Conservation (phyloP, 495 filamentous ascomycete species). For the Neurospora sp. region DNA sequence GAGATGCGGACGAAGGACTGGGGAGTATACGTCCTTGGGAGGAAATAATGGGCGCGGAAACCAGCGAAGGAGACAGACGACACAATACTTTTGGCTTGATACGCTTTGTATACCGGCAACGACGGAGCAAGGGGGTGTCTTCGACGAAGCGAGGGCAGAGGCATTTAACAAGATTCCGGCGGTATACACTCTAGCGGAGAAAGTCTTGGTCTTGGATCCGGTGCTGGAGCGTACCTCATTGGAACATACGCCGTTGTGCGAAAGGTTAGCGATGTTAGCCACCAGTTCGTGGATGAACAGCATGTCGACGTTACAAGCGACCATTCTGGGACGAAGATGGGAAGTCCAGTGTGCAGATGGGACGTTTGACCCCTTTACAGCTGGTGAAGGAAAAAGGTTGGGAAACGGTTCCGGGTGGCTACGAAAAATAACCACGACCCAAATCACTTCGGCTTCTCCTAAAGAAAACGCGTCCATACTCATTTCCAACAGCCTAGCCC, state of each 20-base stretch:
- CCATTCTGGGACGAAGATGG: slow-evolving; percentile 6
- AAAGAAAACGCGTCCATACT: background rate
- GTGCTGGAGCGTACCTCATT: slow-evolving; percentile 7
- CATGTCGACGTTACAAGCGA: slow-evolving; percentile 15
- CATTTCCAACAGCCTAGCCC: background rate
- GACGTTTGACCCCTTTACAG: slow-evolving; percentile 10
- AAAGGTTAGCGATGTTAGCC: slow-evolving; percentile 11
- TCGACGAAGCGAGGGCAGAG: slow-evolving; percentile 2
- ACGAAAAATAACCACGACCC: background rate
- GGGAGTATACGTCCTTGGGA: background rate
- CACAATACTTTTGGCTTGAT: slow-evolving; percentile 16
- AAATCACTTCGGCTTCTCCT: background rate
- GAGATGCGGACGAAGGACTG: background rate
- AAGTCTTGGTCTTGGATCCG: slow-evolving; percentile 13
- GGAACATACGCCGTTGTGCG: slow-evolving; percentile 8
- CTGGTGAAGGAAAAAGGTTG: background rate
- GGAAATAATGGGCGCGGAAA: background rate
- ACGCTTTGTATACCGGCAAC: slow-evolving; percentile 15
- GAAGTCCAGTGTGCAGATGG: slow-evolving; percentile 17
- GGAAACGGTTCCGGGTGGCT: background rate
- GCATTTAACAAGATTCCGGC: slow-evolving; percentile 16
- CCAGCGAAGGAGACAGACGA: background rate
- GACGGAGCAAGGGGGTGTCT: background rate
- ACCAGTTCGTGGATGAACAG: slow-evolving; percentile 14
- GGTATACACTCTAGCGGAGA: slow-evolving; percentile 13